Percentiles rank a stretch among this genome's conserved stretches.
Evolutionary conservation across 2,329 filamentous ascomycete genomes (phyloP).

Genomic region (Neoascochyta sp.): DNA sequence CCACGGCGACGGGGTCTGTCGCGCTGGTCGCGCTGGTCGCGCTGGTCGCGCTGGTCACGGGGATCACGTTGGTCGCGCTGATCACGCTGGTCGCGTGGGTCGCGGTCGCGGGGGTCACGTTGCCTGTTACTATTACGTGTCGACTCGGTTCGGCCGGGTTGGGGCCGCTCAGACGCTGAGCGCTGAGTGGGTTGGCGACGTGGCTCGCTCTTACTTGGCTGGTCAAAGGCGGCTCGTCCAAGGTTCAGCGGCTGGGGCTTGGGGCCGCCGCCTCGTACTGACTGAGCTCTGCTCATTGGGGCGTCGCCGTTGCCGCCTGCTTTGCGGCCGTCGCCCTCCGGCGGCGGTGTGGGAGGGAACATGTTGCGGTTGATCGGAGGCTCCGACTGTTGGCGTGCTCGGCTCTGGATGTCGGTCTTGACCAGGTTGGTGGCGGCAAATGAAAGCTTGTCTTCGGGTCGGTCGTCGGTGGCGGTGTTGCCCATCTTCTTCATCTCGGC

Average conservation of each 20-base stretch:
- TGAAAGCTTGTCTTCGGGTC: slow-evolving; percentile 78
- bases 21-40: too few relatives aligned
- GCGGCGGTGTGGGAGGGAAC: slow-evolving; percentile 97
- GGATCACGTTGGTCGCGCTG: too few relatives aligned
- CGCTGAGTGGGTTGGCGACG: slow-evolving; percentile 40
- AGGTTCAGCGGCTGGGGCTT: slow-evolving; percentile 49
- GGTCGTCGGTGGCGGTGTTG: slow-evolving; percentile 64
- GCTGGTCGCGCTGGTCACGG: too few relatives aligned
- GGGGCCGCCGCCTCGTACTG: slow-evolving; percentile 47
- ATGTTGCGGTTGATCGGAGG: slow-evolving; percentile 74
- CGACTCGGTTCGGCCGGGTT: slow-evolving; percentile 36
- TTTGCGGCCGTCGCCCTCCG: slow-evolving; percentile 69
- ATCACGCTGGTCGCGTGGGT: too few relatives aligned
- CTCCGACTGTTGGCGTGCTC: slow-evolving; percentile 76
- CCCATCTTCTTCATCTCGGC: slow-evolving; percentile 70
- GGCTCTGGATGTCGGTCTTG: slow-evolving; percentile 75
- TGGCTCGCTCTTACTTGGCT: slow-evolving; percentile 25
- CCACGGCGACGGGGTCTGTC: slow-evolving; percentile 30
- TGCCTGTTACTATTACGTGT: too few relatives aligned
- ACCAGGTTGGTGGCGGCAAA: slow-evolving; percentile 92
- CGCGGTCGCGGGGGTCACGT: too few relatives aligned
- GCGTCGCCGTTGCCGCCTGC: slow-evolving; percentile 28
- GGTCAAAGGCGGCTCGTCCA: slow-evolving; percentile 48
- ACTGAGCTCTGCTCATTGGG: slow-evolving; percentile 47
- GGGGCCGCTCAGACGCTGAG: slow-evolving; percentile 45